These are phyloP conservation scores for Metschnikowia santaceciliae DNA, from an alignment of 805 yeast species.

Conservation along the genomic window DNA sequence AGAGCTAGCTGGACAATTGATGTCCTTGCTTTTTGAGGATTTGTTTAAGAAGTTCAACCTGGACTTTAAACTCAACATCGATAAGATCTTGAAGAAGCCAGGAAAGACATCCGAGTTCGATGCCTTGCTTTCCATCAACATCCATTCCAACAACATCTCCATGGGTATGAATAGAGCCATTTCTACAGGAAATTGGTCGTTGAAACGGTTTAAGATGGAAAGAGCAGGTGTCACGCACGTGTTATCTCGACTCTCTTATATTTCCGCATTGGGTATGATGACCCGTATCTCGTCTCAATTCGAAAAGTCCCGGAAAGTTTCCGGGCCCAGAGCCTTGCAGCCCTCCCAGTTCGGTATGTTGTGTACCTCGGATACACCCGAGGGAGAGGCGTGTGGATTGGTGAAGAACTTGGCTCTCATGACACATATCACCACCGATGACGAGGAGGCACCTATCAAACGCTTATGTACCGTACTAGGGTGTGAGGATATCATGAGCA, in stretches of 20 bases:
- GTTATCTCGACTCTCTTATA: conserved; percentile 82
- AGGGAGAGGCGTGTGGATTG: conserved; percentile 99
- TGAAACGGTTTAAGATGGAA: conserved; percentile 98
- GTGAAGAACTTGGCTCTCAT: conserved; percentile 94
- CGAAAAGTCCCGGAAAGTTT: conserved; percentile 94
- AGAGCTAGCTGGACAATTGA: conserved; percentile 95
- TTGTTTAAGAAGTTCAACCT: conserved; percentile 92
- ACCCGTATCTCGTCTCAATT: conserved; percentile 98
- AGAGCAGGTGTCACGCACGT: conserved; percentile 99
- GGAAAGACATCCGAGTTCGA: conserved; percentile 94
- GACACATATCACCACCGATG: conserved; percentile 99
- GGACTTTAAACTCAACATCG: conserved; percentile 92
- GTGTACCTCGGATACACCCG: conserved; percentile 98
- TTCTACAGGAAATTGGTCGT: conserved; percentile 98
- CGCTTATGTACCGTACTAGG: conserved; percentile 78
- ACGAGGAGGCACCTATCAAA: conserved; percentile 86
- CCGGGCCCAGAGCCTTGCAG: conserved; percentile 98
- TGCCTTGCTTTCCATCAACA: conserved; percentile 82
- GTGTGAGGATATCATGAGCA: conserved; percentile 76
- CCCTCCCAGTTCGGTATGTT: conserved; percentile 99
- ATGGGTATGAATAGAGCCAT: conserved; percentile 94
- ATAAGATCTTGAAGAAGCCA: conserved; percentile 89
- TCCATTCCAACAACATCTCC: conserved; percentile 89
- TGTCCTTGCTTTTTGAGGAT: conserved; percentile 94
- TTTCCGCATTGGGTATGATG: conserved; percentile 98